Evolutionary conservation across 495 filamentous ascomycete genomes (phyloP), one percentile per base, ranked within the genome.

Genomic region (Cercophora sp.): DNA sequence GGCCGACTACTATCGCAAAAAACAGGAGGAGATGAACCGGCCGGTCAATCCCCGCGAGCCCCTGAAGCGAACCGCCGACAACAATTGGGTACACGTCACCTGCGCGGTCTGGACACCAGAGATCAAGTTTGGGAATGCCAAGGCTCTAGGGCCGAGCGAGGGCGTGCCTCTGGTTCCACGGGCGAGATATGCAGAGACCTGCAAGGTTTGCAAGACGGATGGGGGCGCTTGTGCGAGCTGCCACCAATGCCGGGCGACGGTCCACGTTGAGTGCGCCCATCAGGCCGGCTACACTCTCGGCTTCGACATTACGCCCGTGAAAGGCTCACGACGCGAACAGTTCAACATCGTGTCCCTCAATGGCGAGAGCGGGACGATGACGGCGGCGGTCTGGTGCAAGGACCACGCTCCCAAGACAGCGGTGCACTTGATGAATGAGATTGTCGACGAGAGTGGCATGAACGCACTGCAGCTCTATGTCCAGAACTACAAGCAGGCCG

Each of bases 71-170:
- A 99, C 93, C 0, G 82, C 85, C 8, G 86, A 89, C 51, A 96
- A 96, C 68, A 96, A 97, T 60, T 99, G 93, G 93, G 87, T 95
- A n/a, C 93, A 99, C 63, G 89, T 96, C 23, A 80, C 84, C 35
- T 99, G 93, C 60, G 90, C 93, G 4, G 74, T 96, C 25, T 96
- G 86, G 84, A 88, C 85, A 8, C 88, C 90, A 0, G 93, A 96
- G 61, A 83, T 96, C 57, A 94, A 89, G 62, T 97, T 95, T 64
- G 87, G 85, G 20, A 86, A 87, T 62, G 85, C 91, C 18, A 82
- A 85, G 53, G 82, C 85, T 5, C 72, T 99, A 16, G 85, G 88
- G 51, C 82, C 87, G 16, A 86, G 86, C 3, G 93, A 99, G 73
- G 91, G 93, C 34, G 88, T 99, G 55, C 86, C 82, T 11, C 79